Percentiles rank a stretch among this genome's conserved stretches.
Evolutionary conservation across 306 rosid species (phyloP).

Genomic region (Rosa rugosa): DNA sequence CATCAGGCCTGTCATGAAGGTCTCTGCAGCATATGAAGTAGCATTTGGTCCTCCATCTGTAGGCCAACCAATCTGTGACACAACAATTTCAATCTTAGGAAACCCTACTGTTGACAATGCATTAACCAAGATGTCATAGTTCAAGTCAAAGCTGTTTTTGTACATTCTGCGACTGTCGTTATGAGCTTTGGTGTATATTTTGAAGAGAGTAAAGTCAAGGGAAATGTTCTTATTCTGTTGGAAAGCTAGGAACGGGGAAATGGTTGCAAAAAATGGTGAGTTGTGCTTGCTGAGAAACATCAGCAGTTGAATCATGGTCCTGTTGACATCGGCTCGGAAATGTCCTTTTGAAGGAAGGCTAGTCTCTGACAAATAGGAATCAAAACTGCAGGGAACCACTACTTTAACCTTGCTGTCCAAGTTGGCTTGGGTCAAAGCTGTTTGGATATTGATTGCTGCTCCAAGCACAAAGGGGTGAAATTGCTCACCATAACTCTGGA

Average conservation of each 20-base stretch:
- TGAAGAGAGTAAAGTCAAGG: slow-evolving; percentile 69
- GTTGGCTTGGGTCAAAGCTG: slow-evolving; percentile 62
- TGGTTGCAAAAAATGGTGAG: slow-evolving; percentile 76
- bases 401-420: slow-evolving; percentile 69
- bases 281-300: slow-evolving; percentile 64
- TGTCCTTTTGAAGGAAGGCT: slow-evolving; percentile 60
- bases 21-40: slow-evolving; percentile 61
- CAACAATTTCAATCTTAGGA: slow-evolving; percentile 59
- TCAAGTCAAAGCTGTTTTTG: slow-evolving; percentile 77
- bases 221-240: slow-evolving; percentile 71
- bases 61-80: slow-evolving; percentile 96
- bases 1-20: slow-evolving; percentile 73
- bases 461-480: slow-evolving; percentile 73
- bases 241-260: slow-evolving; percentile 62
- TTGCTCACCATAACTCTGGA: slow-evolving; percentile 64
- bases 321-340: slow-evolving; percentile 73
- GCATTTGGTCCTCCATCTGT: slow-evolving; percentile 83
- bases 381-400: slow-evolving; percentile 94
- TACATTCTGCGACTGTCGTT: slow-evolving; percentile 57
- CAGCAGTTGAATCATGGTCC: slow-evolving; percentile 82
- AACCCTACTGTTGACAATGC: slow-evolving; percentile 62
- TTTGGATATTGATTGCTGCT: slow-evolving; percentile 71
- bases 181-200: slow-evolving; percentile 58
- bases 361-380: slow-evolving; percentile 61
- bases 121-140: slow-evolving; percentile 63